Evolutionary conservation across 73 alveolate species (phyloP).

Genomic region (Tetrahymena elliotti): DNA sequence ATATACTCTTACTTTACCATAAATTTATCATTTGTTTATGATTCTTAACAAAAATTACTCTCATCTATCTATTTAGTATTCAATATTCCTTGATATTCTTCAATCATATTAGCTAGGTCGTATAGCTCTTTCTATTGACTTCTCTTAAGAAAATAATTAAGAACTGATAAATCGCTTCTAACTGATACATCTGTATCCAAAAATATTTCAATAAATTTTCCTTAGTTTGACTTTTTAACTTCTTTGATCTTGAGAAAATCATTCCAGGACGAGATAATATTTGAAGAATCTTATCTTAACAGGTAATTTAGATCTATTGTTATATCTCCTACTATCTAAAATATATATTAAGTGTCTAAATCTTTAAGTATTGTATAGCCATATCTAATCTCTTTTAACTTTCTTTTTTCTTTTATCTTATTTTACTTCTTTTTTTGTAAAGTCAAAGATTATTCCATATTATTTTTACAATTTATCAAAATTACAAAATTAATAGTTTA

Average conservation of each 20-base stretch:
- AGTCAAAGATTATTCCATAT: not conserved
- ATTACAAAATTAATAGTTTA: no score
- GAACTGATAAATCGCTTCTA: not conserved
- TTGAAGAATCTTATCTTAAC: not conserved
- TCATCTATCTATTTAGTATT: not conserved
- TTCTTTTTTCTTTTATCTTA: no score
- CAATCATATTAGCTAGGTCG: not conserved
- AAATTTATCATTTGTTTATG: no score
- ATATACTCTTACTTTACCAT: no score
- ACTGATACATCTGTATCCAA: not conserved
- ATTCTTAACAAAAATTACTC: no score
- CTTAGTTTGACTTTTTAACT: not conserved
- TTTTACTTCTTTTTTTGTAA: no score
- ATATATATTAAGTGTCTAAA: not conserved
- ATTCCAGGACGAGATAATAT: not conserved
- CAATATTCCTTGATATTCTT: not conserved
- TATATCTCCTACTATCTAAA: not conserved
- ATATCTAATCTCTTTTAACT: not conserved
- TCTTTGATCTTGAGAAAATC: no score
- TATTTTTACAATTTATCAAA: no score
- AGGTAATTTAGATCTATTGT: not conserved
- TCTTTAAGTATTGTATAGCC: no score
- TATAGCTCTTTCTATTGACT: not conserved
- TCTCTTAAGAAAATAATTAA: not conserved
- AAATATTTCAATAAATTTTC: not conserved